These are phyloP conservation scores for Scheffersomyces cryptocercus DNA, from an alignment of 1,139 yeast species.

Conservation along the genomic window DNA sequence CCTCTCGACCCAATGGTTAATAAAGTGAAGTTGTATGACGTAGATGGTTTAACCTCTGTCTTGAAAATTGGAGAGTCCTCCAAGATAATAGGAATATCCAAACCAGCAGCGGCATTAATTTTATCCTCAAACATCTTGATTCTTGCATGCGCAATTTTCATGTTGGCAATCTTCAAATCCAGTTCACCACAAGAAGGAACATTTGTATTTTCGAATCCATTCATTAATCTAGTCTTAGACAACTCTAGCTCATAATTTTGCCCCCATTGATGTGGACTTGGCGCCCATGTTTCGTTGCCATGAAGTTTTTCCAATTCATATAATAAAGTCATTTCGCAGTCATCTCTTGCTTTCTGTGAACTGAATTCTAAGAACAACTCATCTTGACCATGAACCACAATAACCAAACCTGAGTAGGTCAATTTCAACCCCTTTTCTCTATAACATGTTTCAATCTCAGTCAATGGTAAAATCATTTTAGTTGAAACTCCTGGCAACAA, in stretches of 20 bases:
- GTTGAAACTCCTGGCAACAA: slow-evolving; percentile 77
- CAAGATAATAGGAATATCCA: slow-evolving; percentile 64
- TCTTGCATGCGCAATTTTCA: slow-evolving; percentile 48
- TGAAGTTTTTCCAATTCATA: slow-evolving; percentile 48
- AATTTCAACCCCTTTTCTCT: slow-evolving; percentile 56
- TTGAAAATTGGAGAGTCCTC: slow-evolving; percentile 63
- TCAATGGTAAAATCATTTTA: slow-evolving; percentile 79
- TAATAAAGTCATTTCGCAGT: slow-evolving; percentile 59
- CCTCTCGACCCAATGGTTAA: slow-evolving; percentile 94
- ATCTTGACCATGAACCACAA: slow-evolving; percentile 72
- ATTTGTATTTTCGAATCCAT: background rate
- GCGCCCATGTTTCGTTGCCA: slow-evolving; percentile 26
- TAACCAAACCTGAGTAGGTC: slow-evolving; percentile 63
- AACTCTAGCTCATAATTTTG: slow-evolving; percentile 17
- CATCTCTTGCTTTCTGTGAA: slow-evolving; percentile 65
- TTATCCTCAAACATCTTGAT: slow-evolving; percentile 64
- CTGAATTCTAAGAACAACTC: slow-evolving; percentile 78
- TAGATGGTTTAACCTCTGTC: slow-evolving; percentile 53
- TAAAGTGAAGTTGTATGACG: slow-evolving; percentile 61
- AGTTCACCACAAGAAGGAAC: slow-evolving; percentile 8
- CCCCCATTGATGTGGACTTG: slow-evolving; percentile 33
- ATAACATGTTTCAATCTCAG: slow-evolving; percentile 67
- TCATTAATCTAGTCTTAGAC: slow-evolving; percentile 3
- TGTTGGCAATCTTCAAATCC: slow-evolving; percentile 18
- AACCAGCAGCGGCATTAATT: slow-evolving; percentile 57